Evolutionary conservation across 495 filamentous ascomycete species (phyloP).

Genomic region (Lepidopterella palustris): DNA sequence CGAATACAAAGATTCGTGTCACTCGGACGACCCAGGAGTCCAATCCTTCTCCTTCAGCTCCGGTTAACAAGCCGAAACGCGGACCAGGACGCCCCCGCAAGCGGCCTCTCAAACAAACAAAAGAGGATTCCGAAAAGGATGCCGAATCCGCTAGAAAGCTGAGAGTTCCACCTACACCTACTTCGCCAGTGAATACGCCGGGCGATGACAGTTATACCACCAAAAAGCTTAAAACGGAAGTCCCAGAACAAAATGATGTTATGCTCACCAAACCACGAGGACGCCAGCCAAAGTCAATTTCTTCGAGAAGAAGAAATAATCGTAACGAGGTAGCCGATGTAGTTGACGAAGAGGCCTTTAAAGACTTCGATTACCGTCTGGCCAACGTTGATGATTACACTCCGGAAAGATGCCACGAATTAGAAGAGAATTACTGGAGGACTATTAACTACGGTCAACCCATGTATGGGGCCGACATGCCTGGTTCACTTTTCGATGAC

Average conservation of each 20-base stretch:
- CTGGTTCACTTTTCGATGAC: constrained; percentile 91
- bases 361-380: constrained; percentile 81
- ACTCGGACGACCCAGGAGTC: neutral
- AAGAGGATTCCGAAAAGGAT: constrained; percentile 17
- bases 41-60: neutral
- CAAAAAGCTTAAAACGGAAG: constrained; percentile 40
- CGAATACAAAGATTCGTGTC: constrained; percentile 38
- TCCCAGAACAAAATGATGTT: constrained; percentile 19
- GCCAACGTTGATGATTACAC: constrained; percentile 78
- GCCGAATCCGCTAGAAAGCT: neutral
- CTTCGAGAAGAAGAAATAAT: constrained; percentile 72
- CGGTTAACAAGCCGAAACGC: constrained; percentile 11
- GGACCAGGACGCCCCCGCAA: constrained; percentile 22
- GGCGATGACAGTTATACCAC: constrained; percentile 35
- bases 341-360: constrained; percentile 80
- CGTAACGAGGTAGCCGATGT: constrained; percentile 63
- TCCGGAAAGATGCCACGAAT: constrained; percentile 81
- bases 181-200: constrained; percentile 21
- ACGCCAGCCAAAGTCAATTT: constrained; percentile 47
- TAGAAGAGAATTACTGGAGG: constrained; percentile 94
- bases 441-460: constrained; percentile 89
- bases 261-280: constrained; percentile 26
- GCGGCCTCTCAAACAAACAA: constrained; percentile 1
- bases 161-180: constrained; percentile 24
- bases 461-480: constrained; percentile 94